These are phyloP conservation scores for Chrysosporium keratinophilum DNA, from an alignment of 2,329 filamentous ascomycete genomes.

Conservation along the genomic window DNA sequence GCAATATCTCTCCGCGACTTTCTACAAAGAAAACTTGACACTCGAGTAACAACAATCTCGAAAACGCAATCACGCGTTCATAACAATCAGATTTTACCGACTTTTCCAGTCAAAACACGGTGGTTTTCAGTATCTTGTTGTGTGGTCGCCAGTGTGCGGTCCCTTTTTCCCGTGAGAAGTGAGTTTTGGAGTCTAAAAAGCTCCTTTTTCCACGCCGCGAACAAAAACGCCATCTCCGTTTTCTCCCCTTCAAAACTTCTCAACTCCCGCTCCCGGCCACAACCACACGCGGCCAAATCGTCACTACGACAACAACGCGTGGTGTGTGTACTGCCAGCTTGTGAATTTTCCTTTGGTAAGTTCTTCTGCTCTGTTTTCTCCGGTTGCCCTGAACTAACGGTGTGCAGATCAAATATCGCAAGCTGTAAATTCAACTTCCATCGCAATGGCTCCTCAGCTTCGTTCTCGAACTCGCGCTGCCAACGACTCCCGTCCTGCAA, in stretches of 20 bases:
- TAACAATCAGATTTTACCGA: neutral
- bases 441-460: constrained; percentile 28
- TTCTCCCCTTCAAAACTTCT: constrained; percentile 13
- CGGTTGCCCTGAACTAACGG: constrained; percentile 20
- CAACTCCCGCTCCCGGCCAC: constrained; percentile 13
- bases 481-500: constrained; percentile 26
- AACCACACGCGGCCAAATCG: constrained; percentile 26
- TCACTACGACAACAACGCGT: constrained; percentile 25
- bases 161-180: neutral
- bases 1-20: neutral
- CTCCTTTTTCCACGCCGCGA: neutral
- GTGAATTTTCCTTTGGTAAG: constrained; percentile 21
- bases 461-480: constrained; percentile 27
- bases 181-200: neutral
- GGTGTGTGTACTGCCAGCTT: constrained; percentile 23
- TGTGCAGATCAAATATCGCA: constrained; percentile 18
- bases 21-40: neutral
- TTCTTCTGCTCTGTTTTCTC: constrained; percentile 11
- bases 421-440: constrained; percentile 10
- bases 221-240: constrained; percentile 4
- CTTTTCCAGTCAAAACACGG: neutral
- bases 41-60: neutral
- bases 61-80: neutral
- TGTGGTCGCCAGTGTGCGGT: neutral
- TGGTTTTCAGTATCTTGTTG: neutral